A percentile compares a stretch with the other conserved stretches of the same genome.
Conservation (phyloP, 1,284 basidiomycete species). For the Ustilago bromivora region DNA sequence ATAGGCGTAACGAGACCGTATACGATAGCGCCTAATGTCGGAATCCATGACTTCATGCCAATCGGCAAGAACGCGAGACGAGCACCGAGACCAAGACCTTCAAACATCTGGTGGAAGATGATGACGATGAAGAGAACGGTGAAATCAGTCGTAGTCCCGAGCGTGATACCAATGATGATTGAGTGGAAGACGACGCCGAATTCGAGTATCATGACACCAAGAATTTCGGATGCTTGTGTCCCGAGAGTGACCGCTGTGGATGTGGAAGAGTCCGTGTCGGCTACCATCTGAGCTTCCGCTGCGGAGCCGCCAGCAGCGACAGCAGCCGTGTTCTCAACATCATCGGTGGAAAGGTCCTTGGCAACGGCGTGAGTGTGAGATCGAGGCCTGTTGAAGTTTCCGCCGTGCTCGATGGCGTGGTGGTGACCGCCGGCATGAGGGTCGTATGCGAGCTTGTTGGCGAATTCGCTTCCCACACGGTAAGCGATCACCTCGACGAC, state of each 20-base stretch:
- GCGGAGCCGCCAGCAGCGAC: conserved; percentile 8
- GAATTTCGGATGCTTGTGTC: conserved; percentile 76
- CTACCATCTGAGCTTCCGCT: conserved; percentile 26
- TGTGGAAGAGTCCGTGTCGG: conserved; percentile 16
- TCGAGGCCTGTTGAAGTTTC: conserved; percentile 13
- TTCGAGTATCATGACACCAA: conserved; percentile 86
- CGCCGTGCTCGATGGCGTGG: conserved; percentile 59
- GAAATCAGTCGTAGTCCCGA: conserved; percentile 85
- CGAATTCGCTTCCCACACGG: conserved; percentile 56
- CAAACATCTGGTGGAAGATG: conserved; percentile 74
- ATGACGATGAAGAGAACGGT: conserved; percentile 88
- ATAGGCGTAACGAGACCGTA: conserved; percentile 68
- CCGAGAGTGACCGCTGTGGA: conserved; percentile 11
- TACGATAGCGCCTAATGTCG: conserved; percentile 45
- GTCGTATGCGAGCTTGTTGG: conserved; percentile 61
- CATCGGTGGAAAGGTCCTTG: conserved; percentile 14
- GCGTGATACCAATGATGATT: conserved; percentile 90
- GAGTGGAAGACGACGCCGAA: conserved; percentile 90
- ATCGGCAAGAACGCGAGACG: conserved; percentile 59
- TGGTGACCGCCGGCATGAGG: conserved; percentile 66
- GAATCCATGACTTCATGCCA: conserved; percentile 44
- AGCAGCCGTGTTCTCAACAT: conserved; percentile 21
- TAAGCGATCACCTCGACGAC: conserved; percentile 66
- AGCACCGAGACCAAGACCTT: conserved; percentile 67
- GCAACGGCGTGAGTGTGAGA: conserved; percentile 7